phyloP scores from a whole-genome alignment of 805 yeast species.

The Ogataea glucozyma region DNA sequence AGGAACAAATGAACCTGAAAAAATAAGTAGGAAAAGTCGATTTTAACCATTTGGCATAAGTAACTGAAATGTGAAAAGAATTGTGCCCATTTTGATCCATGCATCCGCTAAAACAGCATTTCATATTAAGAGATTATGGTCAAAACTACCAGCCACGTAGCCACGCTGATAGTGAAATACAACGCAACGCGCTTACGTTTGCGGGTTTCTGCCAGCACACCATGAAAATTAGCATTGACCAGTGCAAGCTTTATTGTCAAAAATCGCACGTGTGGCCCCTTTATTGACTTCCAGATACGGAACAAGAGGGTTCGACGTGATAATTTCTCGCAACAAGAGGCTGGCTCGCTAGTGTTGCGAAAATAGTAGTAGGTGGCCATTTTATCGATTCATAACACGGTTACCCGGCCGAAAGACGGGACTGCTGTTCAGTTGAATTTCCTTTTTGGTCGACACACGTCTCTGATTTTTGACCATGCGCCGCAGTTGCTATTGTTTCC shows the following conservation, averaged over 20 bases:
- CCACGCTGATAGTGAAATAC: no score
- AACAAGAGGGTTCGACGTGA: slow-evolving; percentile 4
- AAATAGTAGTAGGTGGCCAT: no score
- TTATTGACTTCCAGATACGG: slow-evolving; percentile 5
- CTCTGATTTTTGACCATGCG: slow-evolving; percentile 1
- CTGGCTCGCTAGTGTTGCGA: background rate
- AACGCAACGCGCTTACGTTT: no score
- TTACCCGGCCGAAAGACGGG: background rate
- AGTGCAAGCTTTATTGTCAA: no score
- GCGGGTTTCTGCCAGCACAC: no score
- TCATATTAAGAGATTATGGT: background rate
- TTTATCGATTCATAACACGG: background rate
- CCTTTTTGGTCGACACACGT: slow-evolving; percentile 1
- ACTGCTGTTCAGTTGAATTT: slow-evolving; percentile 3
- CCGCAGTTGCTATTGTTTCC: slow-evolving; percentile 7
- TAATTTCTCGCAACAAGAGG: background rate
- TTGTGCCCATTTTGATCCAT: slow-evolving; percentile 2
- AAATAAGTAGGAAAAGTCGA: background rate
- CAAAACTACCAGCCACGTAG: slow-evolving; percentile 4
- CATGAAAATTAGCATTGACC: no score
- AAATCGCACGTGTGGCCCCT: slow-evolving; percentile 10
- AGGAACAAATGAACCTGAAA: background rate
- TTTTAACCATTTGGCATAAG: slow-evolving; percentile 1
- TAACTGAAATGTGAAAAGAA: no score
- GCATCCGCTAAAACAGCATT: slow-evolving; percentile 1